Evolutionary conservation across 345 rosid genomes (phyloP).

Genomic region (Anacardium occidentale): DNA sequence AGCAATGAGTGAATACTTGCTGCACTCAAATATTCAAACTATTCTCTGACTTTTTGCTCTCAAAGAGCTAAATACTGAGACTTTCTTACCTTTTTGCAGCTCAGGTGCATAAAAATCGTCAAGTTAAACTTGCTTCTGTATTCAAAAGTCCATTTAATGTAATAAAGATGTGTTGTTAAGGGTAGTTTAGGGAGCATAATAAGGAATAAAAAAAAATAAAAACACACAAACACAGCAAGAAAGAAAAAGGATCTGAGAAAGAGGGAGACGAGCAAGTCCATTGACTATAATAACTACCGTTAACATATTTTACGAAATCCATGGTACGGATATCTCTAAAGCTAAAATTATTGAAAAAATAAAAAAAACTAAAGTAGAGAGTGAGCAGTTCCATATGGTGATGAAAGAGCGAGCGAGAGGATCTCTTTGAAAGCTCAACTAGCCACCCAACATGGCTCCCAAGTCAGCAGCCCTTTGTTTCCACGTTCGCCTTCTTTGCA

Average conservation of each 20-base stretch:
- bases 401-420: not conserved
- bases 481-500: conserved; percentile 53
- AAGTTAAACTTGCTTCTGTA: too few species aligned
- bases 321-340: conserved; percentile 17
- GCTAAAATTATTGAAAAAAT: conserved; percentile 8
- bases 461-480: conserved; percentile 43
- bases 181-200: not conserved
- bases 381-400: not conserved
- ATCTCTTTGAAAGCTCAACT: conserved; percentile 21
- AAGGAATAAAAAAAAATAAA: too few species aligned
- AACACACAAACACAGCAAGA: not conserved
- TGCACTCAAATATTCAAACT: too few species aligned
- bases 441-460: conserved; percentile 58
- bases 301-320: conserved; percentile 20
- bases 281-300: conserved; percentile 40
- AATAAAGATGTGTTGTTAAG: not conserved
- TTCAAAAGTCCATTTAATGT: not conserved
- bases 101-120: too few species aligned
- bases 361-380: not conserved
- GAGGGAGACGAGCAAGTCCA: conserved; percentile 5
- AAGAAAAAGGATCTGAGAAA: not conserved
- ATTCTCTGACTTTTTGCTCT: too few species aligned
- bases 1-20: too few species aligned
- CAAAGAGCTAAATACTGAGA: too few species aligned
- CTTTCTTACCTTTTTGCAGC: too few species aligned